Percentiles rank a stretch among this genome's conserved stretches.
Evolutionary conservation across 2,329 filamentous ascomycete genomes (phyloP).

Genomic region (Penicillium olsonii): DNA sequence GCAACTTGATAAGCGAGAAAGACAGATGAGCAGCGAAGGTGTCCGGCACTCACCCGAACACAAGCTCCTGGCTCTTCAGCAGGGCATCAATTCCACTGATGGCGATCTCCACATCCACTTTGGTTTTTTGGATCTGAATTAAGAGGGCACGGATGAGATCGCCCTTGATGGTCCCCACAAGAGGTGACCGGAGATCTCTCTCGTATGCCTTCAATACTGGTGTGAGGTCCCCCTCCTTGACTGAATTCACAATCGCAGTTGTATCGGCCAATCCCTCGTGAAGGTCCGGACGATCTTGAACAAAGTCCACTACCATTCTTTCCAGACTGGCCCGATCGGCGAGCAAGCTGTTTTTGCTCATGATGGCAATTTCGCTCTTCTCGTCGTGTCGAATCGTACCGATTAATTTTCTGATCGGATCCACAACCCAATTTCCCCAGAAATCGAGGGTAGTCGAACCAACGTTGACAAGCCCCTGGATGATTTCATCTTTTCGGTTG

Average conservation of each 20-base stretch:
- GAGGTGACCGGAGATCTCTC: constrained; percentile 77
- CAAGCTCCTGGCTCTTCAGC: constrained; percentile 91
- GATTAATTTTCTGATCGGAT: constrained; percentile 79
- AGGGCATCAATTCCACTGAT: constrained; percentile 94
- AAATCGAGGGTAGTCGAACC: constrained; percentile 82
- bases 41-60: constrained; percentile 65
- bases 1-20: not conserved
- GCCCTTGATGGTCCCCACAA: constrained; percentile 78
- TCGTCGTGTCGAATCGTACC: constrained; percentile 91
- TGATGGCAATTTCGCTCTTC: constrained; percentile 90
- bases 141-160: constrained; percentile 87
- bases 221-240: constrained; percentile 89
- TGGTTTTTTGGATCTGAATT: constrained; percentile 98
- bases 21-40: not conserved
- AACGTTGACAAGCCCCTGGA: constrained; percentile 76
- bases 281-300: constrained; percentile 71
- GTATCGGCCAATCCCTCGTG: constrained; percentile 62
- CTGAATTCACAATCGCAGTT: constrained; percentile 71
- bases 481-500: constrained; percentile 72
- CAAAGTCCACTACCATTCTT: constrained; percentile 97
- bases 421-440: constrained; percentile 94
- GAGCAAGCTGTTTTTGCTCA: constrained; percentile 89
- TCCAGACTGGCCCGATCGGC: constrained; percentile 90
- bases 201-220: constrained; percentile 91
- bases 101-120: constrained; percentile 95